Evolutionary conservation across 441 rosid genomes (phyloP).

Genomic region (Brassica balearica): DNA sequence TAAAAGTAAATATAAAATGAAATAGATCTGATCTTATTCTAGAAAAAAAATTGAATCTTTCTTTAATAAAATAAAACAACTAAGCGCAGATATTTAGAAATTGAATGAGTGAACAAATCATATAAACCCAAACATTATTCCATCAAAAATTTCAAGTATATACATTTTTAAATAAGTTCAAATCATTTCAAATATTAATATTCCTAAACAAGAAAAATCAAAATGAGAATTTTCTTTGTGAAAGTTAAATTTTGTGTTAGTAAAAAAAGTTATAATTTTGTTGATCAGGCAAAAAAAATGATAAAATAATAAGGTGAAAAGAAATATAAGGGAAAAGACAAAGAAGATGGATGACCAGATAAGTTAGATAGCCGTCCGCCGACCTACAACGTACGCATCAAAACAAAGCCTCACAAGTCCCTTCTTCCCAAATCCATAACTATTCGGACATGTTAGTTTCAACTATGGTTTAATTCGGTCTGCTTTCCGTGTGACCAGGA

Average conservation of each 20-base stretch:
- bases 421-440: constrained; percentile 13
- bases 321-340: constrained; percentile 32
- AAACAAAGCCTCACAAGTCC: constrained; percentile 27
- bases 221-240: background rate
- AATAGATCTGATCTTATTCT: too few relatives aligned
- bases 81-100: background rate
- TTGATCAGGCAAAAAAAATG: background rate
- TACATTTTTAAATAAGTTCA: background rate
- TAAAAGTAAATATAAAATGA: too few relatives aligned
- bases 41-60: too few relatives aligned
- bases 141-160: background rate
- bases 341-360: constrained; percentile 36
- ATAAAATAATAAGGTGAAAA: background rate
- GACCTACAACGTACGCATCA: constrained; percentile 42
- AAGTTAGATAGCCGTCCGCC: constrained; percentile 43
- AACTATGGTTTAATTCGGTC: background rate
- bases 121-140: background rate
- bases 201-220: background rate
- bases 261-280: background rate
- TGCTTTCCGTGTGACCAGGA: constrained; percentile 2
- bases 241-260: background rate
- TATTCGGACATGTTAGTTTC: background rate
- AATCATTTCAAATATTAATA: background rate
- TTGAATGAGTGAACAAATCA: background rate
- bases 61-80: background rate